phyloP scores from a whole-genome alignment of 2,329 filamentous ascomycete genomes.

The Berkeleyomyces basicola region DNA sequence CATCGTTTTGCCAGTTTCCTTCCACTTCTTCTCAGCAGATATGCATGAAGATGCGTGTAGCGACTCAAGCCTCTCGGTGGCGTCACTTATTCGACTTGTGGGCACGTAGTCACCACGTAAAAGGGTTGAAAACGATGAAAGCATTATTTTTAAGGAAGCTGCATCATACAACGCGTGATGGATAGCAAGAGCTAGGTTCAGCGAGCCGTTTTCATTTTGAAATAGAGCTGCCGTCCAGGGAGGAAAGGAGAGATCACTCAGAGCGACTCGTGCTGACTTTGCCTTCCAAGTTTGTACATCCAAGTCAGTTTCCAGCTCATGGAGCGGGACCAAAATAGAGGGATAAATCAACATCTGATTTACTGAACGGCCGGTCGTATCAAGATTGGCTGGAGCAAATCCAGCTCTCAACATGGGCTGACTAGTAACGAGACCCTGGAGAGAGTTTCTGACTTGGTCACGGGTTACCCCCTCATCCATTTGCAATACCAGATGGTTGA shows the following conservation, averaged over 20 bases:
- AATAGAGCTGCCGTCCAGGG: slow-evolving; percentile 47
- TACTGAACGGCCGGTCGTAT: background rate
- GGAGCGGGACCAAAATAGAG: background rate
- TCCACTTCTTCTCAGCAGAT: slow-evolving; percentile 45
- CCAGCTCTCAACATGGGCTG: slow-evolving; percentile 65
- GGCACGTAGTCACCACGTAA: slow-evolving; percentile 16
- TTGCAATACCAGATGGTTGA: slow-evolving; percentile 51
- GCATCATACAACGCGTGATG: slow-evolving; percentile 84
- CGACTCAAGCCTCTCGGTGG: background rate
- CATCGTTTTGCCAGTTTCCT: slow-evolving; percentile 30
- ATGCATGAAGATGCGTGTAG: background rate
- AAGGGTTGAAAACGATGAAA: slow-evolving; percentile 36
- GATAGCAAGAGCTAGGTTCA: slow-evolving; percentile 29
- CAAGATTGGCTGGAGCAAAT: slow-evolving; percentile 37
- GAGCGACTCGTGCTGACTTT: slow-evolving; percentile 20
- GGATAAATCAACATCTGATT: slow-evolving; percentile 9
- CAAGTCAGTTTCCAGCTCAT: slow-evolving; percentile 15
- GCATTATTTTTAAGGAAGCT: slow-evolving; percentile 47
- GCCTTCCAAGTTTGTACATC: slow-evolving; percentile 24
- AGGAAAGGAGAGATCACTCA: slow-evolving; percentile 32
- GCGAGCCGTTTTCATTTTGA: slow-evolving; percentile 14
- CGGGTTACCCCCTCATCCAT: slow-evolving; percentile 27
- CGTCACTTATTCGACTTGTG: background rate
- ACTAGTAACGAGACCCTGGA: slow-evolving; percentile 33
- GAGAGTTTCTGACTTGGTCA: slow-evolving; percentile 36